Evolutionary conservation across 192 early-diverging fungal species (phyloP), one percentile per base, ranked within the genome.

Genomic region (Thoreauomyces humboldtii): DNA sequence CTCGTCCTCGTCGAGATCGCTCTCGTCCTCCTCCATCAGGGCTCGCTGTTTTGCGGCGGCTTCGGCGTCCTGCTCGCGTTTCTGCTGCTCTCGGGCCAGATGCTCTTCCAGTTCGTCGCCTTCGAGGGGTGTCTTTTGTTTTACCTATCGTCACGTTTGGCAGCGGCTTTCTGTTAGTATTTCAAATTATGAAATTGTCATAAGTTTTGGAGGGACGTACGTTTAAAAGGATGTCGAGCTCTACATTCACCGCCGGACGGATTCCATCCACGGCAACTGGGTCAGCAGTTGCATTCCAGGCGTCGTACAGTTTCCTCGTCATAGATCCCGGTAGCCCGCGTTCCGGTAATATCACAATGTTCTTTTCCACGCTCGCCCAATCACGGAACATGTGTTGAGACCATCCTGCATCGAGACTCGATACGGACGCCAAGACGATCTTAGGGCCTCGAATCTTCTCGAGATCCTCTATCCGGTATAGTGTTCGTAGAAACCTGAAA

Each of bases 341-440:
- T 59, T 94, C 91, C 0, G 93, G 87, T 25, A 96, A 69, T 46
- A 95, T 80, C 0, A 97, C 58, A 0, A 87, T 74, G 65, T 91
- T 94, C 21, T 54, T 24, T 33, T 47, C 37, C 14, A 57, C 47
- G 1, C 19, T 29, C 71, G 81, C 86, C 91, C 90, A 91, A 34
- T 82, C 78, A 38, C 87, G 65, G 59, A 98, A 88, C 32, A 96
- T 72, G 28, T 91, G 87, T 44, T 88, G 74, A 2, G 92, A 86
- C 65, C 86, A 92, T 25, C 96, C 95, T 34, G 83, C 79, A 2
- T 91, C 88, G 71, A 98, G 77, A 34, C 88, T 84, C n/a, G 85
- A 63, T 29, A 88, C 78, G 17, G 88, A 86, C 7, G 96, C 91
- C 69, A 96, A 69, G 4, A 98, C 88, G 2, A 98, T 88, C 65